phyloP scores from a whole-genome alignment of 768 basidiomycete species.

The Suillus variegatus region DNA sequence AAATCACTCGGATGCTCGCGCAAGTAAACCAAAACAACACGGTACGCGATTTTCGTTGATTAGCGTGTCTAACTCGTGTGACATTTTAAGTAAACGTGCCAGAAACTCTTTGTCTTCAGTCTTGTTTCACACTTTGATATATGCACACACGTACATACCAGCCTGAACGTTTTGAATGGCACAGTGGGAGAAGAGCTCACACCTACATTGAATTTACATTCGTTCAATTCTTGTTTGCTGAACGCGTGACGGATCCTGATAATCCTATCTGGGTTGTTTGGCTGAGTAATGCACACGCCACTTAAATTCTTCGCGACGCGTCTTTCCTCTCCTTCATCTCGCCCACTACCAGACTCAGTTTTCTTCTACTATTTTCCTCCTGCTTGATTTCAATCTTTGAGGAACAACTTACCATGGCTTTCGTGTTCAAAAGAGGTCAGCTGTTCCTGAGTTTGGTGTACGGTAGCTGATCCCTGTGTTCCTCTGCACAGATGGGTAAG shows the following conservation, averaged over 20 bases:
- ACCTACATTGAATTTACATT: neutral
- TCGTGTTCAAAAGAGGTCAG: slow-evolving; percentile 61
- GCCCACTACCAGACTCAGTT: slow-evolving; percentile 6
- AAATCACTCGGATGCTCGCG: neutral
- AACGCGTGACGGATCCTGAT: neutral
- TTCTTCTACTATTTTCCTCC: slow-evolving; percentile 23
- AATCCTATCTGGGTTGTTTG: slow-evolving; percentile 23
- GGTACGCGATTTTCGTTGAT: slow-evolving; percentile 35
- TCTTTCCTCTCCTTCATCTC: slow-evolving; percentile 18
- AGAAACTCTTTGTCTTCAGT: neutral
- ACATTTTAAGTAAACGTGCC: neutral
- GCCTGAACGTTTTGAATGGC: neutral
- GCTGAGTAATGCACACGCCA: slow-evolving; percentile 20
- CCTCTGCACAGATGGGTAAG: slow-evolving; percentile 49
- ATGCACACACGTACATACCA: neutral
- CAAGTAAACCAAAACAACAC: slow-evolving; percentile 22
- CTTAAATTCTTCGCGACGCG: slow-evolving; percentile 35
- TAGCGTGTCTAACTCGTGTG: slow-evolving; percentile 17
- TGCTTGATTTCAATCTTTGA: slow-evolving; percentile 9
- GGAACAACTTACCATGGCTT: slow-evolving; percentile 39
- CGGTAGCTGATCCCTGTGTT: slow-evolving; percentile 12
- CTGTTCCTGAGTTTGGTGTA: slow-evolving; percentile 5
- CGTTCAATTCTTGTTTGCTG: neutral
- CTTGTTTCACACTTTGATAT: neutral
- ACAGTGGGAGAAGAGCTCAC: neutral